Evolutionary conservation across 495 filamentous ascomycete species (phyloP), one percentile per base, ranked within the genome.

Genomic region (Talaromyces thailandensis): DNA sequence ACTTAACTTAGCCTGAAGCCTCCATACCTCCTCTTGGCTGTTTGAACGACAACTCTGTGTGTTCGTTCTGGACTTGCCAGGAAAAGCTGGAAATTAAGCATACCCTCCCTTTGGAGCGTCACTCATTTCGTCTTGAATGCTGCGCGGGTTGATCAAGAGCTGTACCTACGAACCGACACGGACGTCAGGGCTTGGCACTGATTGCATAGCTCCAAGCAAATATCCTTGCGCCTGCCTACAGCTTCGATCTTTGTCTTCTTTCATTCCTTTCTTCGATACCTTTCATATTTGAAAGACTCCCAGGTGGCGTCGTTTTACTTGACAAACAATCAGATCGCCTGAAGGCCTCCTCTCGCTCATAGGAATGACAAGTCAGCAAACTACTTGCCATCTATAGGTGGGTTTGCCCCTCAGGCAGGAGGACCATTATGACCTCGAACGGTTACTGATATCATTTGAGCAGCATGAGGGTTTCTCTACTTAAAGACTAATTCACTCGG

Each of bases 161-260:
- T 53, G 50, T 28, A n/a, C n/a, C n/a, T n/a, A n/a, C 7, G 9
- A n/a, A 28, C 23, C 2, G 23, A 4, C 9, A 53, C 50, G 50
- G 50, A 53, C 14, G 1, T 12, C 23, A 53, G n/a, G 50, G 26
- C 50, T 53, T 53, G 50, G 50, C 50, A 53, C 24, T 53, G 50
- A 53, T 53, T 53, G 50, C 43, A 53, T 53, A 53, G 50, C 50
- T 53, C 24, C 50, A 28, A 53, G 43, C 43, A 48, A 14, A n/a
- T 48, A 8, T 48, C 18, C 43, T 21, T 9, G 40, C 21, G 18
- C 18, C 50, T 53, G 23, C 25, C 23, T 53, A 53, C 21, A 53
- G 50, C 24, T 53, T 52, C 21, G 4, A 28, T 53, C 50, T 53
- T 53, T 28, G 50, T 53, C 50, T 53, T 53, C 23, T 53, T 53